phyloP scores from a whole-genome alignment of 768 basidiomycete genomes.

The Dacryopinax spathularia region DNA sequence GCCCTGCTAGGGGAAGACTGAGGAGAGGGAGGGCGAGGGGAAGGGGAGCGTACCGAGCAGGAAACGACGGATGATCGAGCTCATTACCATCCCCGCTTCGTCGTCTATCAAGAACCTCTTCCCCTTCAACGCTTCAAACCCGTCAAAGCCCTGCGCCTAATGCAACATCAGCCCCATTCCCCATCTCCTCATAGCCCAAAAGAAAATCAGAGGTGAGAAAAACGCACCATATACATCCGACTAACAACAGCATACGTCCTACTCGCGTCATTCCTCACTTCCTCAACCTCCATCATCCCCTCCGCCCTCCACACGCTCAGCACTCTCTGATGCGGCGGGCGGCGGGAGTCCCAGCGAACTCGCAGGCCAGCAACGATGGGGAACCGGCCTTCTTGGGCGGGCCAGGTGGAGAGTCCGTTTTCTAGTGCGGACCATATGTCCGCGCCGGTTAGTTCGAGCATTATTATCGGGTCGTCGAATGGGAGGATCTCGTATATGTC shows the following conservation, averaged over 20 bases:
- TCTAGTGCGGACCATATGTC: constrained; percentile 72
- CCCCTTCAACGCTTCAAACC: constrained; percentile 53
- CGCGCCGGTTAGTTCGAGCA: constrained; percentile 64
- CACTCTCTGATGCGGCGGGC: constrained; percentile 55
- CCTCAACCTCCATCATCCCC: constrained; percentile 28
- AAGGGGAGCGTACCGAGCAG: constrained; percentile 46
- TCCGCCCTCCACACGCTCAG: constrained; percentile 52
- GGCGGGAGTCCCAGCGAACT: constrained; percentile 75
- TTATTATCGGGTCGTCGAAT: constrained; percentile 73
- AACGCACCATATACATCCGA: constrained; percentile 56
- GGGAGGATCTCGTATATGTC: constrained; percentile 82
- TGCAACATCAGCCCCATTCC: neutral
- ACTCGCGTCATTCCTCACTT: constrained; percentile 38
- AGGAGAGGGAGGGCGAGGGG: neutral
- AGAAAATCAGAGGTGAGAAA: neutral
- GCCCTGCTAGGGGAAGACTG: neutral
- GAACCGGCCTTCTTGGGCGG: constrained; percentile 87
- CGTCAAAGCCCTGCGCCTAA: constrained; percentile 59
- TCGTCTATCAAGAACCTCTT: constrained; percentile 62
- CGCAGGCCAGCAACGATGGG: constrained; percentile 73
- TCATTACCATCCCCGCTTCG: constrained; percentile 68
- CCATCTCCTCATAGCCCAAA: neutral
- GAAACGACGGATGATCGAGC: constrained; percentile 66
- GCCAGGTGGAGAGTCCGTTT: constrained; percentile 56
- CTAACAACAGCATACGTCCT: constrained; percentile 67